A percentile compares a stretch with the other conserved stretches of the same genome.
phyloP scores from a whole-genome alignment of 1,284 basidiomycete genomes.

The Abortiporus biennis region DNA sequence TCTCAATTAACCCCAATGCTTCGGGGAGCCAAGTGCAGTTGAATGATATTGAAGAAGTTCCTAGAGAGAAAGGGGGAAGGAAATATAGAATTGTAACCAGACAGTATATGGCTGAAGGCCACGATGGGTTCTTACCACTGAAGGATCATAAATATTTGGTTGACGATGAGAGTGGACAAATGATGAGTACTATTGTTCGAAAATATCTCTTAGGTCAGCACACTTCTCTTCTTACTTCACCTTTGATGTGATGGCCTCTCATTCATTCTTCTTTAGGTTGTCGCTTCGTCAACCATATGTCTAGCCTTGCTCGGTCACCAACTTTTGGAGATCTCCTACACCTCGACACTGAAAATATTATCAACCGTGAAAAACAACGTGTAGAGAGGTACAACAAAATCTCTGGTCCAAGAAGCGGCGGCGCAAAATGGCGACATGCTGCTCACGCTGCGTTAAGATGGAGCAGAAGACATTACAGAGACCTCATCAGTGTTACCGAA shows the following conservation, averaged over 20 bases:
- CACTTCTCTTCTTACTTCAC: not conserved
- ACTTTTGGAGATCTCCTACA: slow-evolving; percentile 28
- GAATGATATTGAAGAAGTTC: slow-evolving; percentile 46
- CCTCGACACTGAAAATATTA: slow-evolving; percentile 33
- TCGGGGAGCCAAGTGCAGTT: slow-evolving; percentile 9
- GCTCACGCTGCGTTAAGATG: slow-evolving; percentile 40
- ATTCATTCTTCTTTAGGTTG: slow-evolving; percentile 37
- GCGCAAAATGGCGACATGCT: slow-evolving; percentile 44
- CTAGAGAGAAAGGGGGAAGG: slow-evolving; percentile 46
- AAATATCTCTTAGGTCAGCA: slow-evolving; percentile 78
- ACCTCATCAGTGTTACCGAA: slow-evolving; percentile 53
- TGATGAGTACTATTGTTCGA: slow-evolving; percentile 79
- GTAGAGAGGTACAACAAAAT: slow-evolving; percentile 20
- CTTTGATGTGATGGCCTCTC: not conserved
- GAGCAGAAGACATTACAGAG: slow-evolving; percentile 47
- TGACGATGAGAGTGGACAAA: slow-evolving; percentile 80
- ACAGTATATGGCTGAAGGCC: slow-evolving; percentile 71
- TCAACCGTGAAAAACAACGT: slow-evolving; percentile 36
- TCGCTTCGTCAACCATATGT: slow-evolving; percentile 60
- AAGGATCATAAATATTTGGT: slow-evolving; percentile 67
- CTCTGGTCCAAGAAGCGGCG: slow-evolving; percentile 20
- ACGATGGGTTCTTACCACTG: slow-evolving; percentile 78
- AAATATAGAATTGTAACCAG: slow-evolving; percentile 76
- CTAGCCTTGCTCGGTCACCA: slow-evolving; percentile 29
- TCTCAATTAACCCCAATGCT: slow-evolving; percentile 9